These are phyloP conservation scores for Psilocybe subaeruginosa DNA, from an alignment of 768 basidiomycete species.

Conservation along the genomic window DNA sequence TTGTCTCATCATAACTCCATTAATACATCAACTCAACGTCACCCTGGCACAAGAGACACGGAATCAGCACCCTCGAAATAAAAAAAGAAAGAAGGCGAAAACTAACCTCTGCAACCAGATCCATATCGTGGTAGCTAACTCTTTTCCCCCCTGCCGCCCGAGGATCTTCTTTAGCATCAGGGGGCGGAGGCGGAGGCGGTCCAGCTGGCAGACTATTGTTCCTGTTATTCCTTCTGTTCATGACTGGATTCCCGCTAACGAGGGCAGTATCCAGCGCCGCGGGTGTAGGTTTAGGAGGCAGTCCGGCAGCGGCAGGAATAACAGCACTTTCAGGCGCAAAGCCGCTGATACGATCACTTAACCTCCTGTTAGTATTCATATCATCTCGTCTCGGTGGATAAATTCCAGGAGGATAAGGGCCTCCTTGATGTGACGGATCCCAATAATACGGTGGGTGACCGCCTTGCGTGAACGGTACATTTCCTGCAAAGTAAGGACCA, in stretches of 20 bases:
- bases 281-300: slow-evolving; percentile 78
- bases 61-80: slow-evolving; percentile 10
- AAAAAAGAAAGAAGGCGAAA: slow-evolving; percentile 17
- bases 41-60: slow-evolving; percentile 37
- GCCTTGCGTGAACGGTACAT: slow-evolving; percentile 17
- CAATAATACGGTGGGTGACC: slow-evolving; percentile 43
- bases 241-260: slow-evolving; percentile 50
- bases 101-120: slow-evolving; percentile 80
- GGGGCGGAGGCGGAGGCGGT: slow-evolving; percentile 78
- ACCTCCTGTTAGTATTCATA: slow-evolving; percentile 56
- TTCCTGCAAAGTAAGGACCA: slow-evolving; percentile 37
- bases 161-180: slow-evolving; percentile 92
- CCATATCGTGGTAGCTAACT: slow-evolving; percentile 96
- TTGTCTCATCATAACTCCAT: slow-evolving; percentile 8
- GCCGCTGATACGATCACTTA: slow-evolving; percentile 84
- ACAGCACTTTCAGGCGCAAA: slow-evolving; percentile 54
- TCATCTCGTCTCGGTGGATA: slow-evolving; percentile 59
- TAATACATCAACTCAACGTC: slow-evolving; percentile 64
- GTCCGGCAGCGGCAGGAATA: slow-evolving; percentile 67
- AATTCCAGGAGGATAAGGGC: slow-evolving; percentile 38
- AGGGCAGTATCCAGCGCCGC: slow-evolving; percentile 55
- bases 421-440: slow-evolving; percentile 32
- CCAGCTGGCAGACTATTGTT: slow-evolving; percentile 42
- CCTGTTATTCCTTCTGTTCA: slow-evolving; percentile 38
- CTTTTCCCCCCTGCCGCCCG: slow-evolving; percentile 86